Evolutionary conservation across 148 eudicot genomes (phyloP), one percentile per base, ranked within the genome.

Genomic region (Cornus suecica): DNA sequence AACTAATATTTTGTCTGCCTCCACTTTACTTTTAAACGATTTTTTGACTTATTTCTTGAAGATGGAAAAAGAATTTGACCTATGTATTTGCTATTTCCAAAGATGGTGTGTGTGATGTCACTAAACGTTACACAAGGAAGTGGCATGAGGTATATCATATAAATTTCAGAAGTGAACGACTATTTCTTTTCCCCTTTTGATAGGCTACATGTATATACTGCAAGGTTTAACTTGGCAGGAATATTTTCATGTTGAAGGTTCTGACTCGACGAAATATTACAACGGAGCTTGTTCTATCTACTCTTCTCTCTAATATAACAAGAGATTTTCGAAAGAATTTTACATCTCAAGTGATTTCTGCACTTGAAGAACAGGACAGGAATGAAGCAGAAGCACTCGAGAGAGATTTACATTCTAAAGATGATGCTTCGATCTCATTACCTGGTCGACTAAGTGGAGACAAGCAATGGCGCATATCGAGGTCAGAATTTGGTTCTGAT

Each of bases 71-170:
- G 78, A 91, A 88, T 0, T 84, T 95, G 81, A 81, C 86, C 80
- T 95, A 95, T 80, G 85, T 88, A 75, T 76, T 95, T 78, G 99
- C 89, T 77, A 79, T 95, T 51, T 89, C 97, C 63, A 91, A 84
- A 79, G 99, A 95, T 82, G 99, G 99, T 62, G 97, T 92, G 20
- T 83, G 89, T 85, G 99, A 95, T 87, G 99, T 92, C 76, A 95
- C 97, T 61, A 95, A 91, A 81, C 97, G 97, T 80, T 95, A 95
- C 85, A 92, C 99, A 74, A 89, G 92, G 78, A 86, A 92, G 79
- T 95, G 99, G 99, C 91, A 86, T 75, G 97, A 91, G 97, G 99
- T 95, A 84, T n/a, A 61, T 15, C 72, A 27, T 73, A 24, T 45
- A 37, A 73, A 11, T 70, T 58, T 61, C 68, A 45, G 27, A 31